Conservation (phyloP, 192 early-diverging fungal genomes). For the Glomus cerebriforme region DNA sequence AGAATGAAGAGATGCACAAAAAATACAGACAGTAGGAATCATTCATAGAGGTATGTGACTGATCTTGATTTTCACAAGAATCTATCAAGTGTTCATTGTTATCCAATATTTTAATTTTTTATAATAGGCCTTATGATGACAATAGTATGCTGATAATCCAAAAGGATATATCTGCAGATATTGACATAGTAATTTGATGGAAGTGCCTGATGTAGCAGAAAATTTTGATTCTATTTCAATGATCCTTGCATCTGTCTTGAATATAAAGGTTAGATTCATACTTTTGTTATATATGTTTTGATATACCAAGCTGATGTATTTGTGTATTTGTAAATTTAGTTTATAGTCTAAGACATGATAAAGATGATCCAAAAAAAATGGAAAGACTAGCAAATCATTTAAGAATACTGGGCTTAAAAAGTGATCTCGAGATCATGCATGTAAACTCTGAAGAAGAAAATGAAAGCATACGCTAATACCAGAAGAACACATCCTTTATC, state of each 20-base stretch:
- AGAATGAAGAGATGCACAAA: too few relatives aligned
- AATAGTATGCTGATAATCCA: background rate
- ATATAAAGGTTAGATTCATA: slow-evolving; percentile 6
- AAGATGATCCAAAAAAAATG: background rate
- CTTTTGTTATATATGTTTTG: background rate
- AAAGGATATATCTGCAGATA: background rate
- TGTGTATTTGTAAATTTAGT: slow-evolving; percentile 23
- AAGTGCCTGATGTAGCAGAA: background rate
- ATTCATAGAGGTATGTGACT: too few relatives aligned
- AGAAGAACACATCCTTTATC: too few relatives aligned
- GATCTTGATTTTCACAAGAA: background rate
- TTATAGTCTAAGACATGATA: slow-evolving; percentile 4
- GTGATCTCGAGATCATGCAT: slow-evolving; percentile 10
- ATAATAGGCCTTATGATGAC: slow-evolving; percentile 3
- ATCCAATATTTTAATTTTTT: background rate
- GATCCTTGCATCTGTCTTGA: slow-evolving; percentile 3
- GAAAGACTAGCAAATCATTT: slow-evolving; percentile 1
- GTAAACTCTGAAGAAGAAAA: background rate
- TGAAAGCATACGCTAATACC: too few relatives aligned
- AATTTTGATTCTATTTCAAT: background rate
- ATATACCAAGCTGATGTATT: slow-evolving; percentile 11
- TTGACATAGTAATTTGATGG: background rate
- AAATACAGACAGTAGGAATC: too few relatives aligned
- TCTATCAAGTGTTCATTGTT: background rate
- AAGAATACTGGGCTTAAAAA: background rate